phyloP scores from a whole-genome alignment of 495 filamentous ascomycete genomes.

The Margaritispora aquatica region DNA sequence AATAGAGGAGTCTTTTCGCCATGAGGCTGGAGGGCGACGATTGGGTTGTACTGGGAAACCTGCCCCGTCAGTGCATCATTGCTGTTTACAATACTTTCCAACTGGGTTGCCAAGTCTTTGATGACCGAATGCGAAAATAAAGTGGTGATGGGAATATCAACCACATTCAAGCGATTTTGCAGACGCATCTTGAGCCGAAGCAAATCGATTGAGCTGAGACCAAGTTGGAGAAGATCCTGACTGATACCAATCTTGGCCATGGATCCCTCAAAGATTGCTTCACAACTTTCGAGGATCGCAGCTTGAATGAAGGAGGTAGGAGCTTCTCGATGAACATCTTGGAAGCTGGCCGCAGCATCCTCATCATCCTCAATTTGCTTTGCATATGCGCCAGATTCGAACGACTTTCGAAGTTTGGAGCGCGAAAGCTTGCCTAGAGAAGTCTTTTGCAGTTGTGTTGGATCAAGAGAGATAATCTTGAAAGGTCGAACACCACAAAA shows the following conservation, averaged over 20 bases:
- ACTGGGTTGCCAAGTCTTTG: conserved; percentile 27
- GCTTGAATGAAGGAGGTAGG: not conserved
- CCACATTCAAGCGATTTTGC: conserved; percentile 15
- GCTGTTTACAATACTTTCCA: conserved; percentile 12
- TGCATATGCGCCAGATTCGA: conserved; percentile 30
- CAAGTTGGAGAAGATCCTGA: conserved; percentile 33
- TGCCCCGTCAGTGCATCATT: not conserved
- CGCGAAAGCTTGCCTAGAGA: conserved; percentile 45
- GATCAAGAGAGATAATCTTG: conserved; percentile 15
- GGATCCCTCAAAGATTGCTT: conserved; percentile 22
- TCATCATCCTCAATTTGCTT: conserved; percentile 10
- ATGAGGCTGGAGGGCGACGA: conserved; percentile 35
- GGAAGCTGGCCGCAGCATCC: not conserved
- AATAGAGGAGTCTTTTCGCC: conserved; percentile 43
- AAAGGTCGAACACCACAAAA: conserved; percentile 25
- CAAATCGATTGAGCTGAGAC: conserved; percentile 40
- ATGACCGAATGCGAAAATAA: conserved; percentile 36
- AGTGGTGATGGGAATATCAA: conserved; percentile 29
- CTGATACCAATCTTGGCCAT: conserved; percentile 24
- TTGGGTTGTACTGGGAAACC: conserved; percentile 35
- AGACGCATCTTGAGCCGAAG: conserved; percentile 27
- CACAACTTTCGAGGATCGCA: conserved; percentile 2
- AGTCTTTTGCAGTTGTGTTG: conserved; percentile 28
- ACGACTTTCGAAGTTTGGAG: conserved; percentile 29
- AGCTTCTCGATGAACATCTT: not conserved